Evolutionary conservation across 305 asterid genomes (phyloP), one percentile per base, ranked within the genome.

Genomic region (Rubia tinctorum): DNA sequence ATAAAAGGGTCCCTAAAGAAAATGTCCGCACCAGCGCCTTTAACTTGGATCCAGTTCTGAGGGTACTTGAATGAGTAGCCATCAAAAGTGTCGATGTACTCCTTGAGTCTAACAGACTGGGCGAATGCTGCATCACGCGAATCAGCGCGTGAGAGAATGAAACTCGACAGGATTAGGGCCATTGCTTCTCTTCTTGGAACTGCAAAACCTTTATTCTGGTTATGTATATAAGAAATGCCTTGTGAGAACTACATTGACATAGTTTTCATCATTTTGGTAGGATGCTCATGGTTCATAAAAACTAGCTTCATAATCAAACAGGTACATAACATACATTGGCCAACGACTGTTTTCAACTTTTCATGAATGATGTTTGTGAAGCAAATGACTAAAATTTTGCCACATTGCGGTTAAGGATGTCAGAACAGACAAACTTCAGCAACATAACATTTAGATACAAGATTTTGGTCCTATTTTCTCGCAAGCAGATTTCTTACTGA

Each of bases 171-270:
- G 74, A 88, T 76, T 82, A 91, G 78, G 37, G 88, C 89, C 82
- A 87, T 75, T 25, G 84, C 89, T 58, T 78, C 84, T 86, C 99
- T 88, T 82, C 99, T 89, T 73, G 88, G 86, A 89, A 94, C 95
- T 89, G 95, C 96, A 94, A 91, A 89, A 88, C 81, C 98, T 86
- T 86, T 87, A 86, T 77, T 88, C 98, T 91, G 98, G 90, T 91
- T 88, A 86, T 81, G 82, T 76, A 82, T 76, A 82, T 87, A 77
- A 89, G 88, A 83, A 82, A 76, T 65, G 75, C 71, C 64, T 78
- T 49, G 85, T 86, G 83, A 86, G 91, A 82, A 69, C 83, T 65
- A 64, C 34, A 34, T 27, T 22, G 44, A 63, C 42, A 45, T 42
- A 61, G 27, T n/a, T 34, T 1, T 47, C 45, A 49, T 45, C 25